Conservation (phyloP, 1,284 basidiomycete species). For the Microbotryum scabiosae region DNA sequence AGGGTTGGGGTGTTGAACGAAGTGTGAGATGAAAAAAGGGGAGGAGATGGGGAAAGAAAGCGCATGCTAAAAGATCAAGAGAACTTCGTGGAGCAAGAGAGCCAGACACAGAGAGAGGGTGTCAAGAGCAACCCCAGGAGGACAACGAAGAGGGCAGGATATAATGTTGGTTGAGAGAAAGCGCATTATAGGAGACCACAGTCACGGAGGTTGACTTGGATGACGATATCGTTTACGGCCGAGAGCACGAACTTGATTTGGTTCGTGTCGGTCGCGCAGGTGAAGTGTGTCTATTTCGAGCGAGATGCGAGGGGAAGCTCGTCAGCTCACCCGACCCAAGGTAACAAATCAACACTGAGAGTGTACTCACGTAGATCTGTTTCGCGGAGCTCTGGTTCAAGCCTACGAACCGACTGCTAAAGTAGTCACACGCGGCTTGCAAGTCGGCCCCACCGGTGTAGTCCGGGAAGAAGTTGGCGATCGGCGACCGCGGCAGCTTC, state of each 20-base stretch:
- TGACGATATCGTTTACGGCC: conserved; percentile 49
- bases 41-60: conserved; percentile 49
- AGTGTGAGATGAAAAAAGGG: conserved; percentile 40
- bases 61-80: not conserved
- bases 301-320: too few species aligned
- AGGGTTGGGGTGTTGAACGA: not conserved
- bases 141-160: not conserved
- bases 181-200: conserved; percentile 62
- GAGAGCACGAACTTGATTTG: conserved; percentile 50
- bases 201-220: conserved; percentile 55
- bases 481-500: conserved; percentile 77
- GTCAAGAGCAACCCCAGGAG: not conserved
- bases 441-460: conserved; percentile 37
- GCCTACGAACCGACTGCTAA: conserved; percentile 34
- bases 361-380: conserved; percentile 39
- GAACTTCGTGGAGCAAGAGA: not conserved
- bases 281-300: conserved; percentile 26
- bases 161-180: not conserved
- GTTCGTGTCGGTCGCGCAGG: conserved; percentile 40
- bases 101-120: not conserved
- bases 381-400: conserved; percentile 46
- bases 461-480: conserved; percentile 78
- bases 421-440: conserved; percentile 37
- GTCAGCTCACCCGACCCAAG: too few species aligned
- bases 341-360: conserved; percentile 11